These are phyloP conservation scores for Sugiyamaella pinicola DNA, from an alignment of 1,139 yeast genomes.

Conservation along the genomic window DNA sequence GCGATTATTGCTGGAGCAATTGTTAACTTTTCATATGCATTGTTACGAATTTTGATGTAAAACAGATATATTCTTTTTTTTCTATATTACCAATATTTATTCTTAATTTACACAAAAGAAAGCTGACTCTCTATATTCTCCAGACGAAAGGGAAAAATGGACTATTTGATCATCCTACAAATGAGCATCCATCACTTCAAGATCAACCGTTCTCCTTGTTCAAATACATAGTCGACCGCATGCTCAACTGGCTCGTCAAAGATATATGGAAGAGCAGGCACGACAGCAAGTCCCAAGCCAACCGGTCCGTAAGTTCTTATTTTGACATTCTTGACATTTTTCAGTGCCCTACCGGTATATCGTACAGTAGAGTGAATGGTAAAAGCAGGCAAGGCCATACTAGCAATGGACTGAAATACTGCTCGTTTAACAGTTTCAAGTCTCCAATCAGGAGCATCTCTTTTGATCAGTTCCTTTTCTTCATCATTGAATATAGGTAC, in stretches of 20 bases:
- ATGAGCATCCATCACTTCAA: not conserved
- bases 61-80: not conserved
- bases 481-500: conserved; percentile 44
- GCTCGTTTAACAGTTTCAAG: conserved; percentile 68
- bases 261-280: conserved; percentile 74
- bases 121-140: not conserved
- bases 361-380: conserved; percentile 80
- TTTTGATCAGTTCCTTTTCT: conserved; percentile 44
- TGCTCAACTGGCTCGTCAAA: conserved; percentile 84
- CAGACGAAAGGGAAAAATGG: no score
- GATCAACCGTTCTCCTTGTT: conserved; percentile 51
- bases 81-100: not conserved
- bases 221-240: conserved; percentile 65
- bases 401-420: conserved; percentile 75
- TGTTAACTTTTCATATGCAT: conserved; percentile 41
- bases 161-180: not conserved
- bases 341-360: conserved; percentile 59
- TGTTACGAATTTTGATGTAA: conserved; percentile 33
- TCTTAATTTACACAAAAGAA: not conserved
- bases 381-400: conserved; percentile 86
- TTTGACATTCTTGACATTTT: conserved; percentile 52
- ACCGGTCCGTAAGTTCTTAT: conserved; percentile 75
- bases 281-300: conserved; percentile 71
- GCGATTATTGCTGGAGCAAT: conserved; percentile 41
- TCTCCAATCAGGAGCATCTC: conserved; percentile 60